A percentile compares a stretch with the other conserved stretches of the same genome.
These are phyloP conservation scores for Anthracocystis setariae DNA, from an alignment of 1,284 basidiomycete species.

Conservation along the genomic window DNA sequence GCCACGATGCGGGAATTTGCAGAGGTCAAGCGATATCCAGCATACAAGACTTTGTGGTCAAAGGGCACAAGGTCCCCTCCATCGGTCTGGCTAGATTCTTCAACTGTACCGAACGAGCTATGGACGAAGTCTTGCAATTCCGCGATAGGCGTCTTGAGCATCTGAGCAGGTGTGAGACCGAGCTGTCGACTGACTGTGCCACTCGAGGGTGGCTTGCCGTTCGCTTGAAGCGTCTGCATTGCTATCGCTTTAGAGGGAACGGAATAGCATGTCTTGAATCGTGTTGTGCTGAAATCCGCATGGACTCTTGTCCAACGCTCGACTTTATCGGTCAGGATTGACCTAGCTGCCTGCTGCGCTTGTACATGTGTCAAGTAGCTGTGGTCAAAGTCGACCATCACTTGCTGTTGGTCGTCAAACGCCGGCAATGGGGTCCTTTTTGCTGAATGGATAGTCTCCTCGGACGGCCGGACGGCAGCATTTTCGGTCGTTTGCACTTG, in stretches of 20 bases:
- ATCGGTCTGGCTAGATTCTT: background rate
- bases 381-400: slow-evolving; percentile 18
- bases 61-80: slow-evolving; percentile 6
- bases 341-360: slow-evolving; percentile 11
- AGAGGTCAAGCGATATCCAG: slow-evolving; percentile 12
- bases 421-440: background rate
- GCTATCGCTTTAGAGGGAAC: background rate
- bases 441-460: background rate
- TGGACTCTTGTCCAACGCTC: slow-evolving; percentile 11
- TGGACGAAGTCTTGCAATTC: slow-evolving; percentile 18
- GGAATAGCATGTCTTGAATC: no score
- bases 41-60: slow-evolving; percentile 14
- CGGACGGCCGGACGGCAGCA: background rate
- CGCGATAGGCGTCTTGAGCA: background rate
- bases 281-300: background rate
- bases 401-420: background rate
- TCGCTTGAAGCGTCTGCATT: slow-evolving; percentile 1
- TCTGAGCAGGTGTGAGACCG: slow-evolving; percentile 6
- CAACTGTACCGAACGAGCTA: background rate
- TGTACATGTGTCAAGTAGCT: slow-evolving; percentile 3
- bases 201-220: slow-evolving; percentile 5
- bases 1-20: background rate
- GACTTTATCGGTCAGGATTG: background rate
- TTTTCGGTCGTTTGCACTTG: background rate
- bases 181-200: slow-evolving; percentile 9